A percentile compares a stretch with the other conserved stretches of the same genome.
Conservation (phyloP, 1,284 basidiomycete genomes). For the Peniophora sp. region DNA sequence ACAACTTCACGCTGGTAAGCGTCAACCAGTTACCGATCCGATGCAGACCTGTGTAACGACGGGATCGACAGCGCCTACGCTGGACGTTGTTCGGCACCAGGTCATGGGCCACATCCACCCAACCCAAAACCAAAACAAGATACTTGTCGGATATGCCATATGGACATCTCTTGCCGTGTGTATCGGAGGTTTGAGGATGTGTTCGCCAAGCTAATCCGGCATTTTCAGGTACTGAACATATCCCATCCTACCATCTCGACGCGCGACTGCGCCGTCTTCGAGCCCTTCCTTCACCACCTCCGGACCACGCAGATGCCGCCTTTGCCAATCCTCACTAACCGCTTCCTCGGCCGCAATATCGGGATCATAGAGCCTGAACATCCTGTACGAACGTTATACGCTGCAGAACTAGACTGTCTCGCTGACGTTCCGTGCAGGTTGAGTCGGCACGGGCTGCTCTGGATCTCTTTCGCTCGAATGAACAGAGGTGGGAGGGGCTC, state of each 20-base stretch:
- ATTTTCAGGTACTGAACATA: conserved; percentile 38
- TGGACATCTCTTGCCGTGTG: conserved; percentile 50
- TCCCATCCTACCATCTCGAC: conserved; percentile 46
- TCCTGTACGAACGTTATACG: conserved; percentile 18
- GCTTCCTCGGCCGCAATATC: conserved; percentile 45
- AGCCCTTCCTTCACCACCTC: conserved; percentile 42
- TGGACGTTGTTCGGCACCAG: conserved; percentile 37
- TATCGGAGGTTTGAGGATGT: conserved; percentile 4
- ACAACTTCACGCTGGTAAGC: conserved; percentile 33
- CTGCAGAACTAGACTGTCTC: background rate
- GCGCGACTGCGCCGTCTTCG: conserved; percentile 48
- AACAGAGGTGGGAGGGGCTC: conserved; percentile 40
- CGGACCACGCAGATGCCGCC: conserved; percentile 29
- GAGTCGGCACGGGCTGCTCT: conserved; percentile 45
- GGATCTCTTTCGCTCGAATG: conserved; percentile 48
- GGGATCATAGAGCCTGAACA: conserved; percentile 37
- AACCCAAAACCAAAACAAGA: conserved; percentile 40
- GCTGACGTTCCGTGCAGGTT: conserved; percentile 24
- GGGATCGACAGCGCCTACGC: conserved; percentile 31
- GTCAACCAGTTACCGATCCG: background rate
- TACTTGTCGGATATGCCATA: conserved; percentile 46
- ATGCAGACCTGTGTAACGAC: background rate
- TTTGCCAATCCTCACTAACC: conserved; percentile 36
- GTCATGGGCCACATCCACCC: conserved; percentile 32
- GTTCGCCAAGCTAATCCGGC: background rate